These are phyloP conservation scores for Heimioporus punctisporus DNA, from an alignment of 1,284 basidiomycete genomes.

Conservation along the genomic window DNA sequence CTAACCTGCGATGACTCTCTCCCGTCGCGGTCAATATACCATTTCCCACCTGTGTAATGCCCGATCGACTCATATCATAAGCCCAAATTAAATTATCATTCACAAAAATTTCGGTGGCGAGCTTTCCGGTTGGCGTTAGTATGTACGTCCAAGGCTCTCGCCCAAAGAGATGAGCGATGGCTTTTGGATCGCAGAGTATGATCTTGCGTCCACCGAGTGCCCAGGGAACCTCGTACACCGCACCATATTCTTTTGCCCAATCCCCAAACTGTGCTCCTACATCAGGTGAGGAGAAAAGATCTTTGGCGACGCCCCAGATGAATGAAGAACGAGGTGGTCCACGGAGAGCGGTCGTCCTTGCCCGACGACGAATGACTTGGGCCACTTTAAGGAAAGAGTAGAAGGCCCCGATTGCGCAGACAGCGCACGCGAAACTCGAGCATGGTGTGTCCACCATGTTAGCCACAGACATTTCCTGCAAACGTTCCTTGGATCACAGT, in stretches of 20 bases:
- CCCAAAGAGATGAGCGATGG: constrained; percentile 51
- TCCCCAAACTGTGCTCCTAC: not conserved
- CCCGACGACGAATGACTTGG: not conserved
- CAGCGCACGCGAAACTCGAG: too few relatives aligned
- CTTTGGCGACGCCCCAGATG: not conserved
- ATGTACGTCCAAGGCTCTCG: constrained; percentile 43
- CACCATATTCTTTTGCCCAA: constrained; percentile 47
- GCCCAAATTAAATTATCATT: constrained; percentile 11
- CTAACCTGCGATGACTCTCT: constrained; percentile 25
- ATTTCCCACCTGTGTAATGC: constrained; percentile 17
- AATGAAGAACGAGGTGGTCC: not conserved
- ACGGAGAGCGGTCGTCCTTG: not conserved
- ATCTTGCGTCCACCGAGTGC: constrained; percentile 42
- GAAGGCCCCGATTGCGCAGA: not conserved
- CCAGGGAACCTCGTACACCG: constrained; percentile 44
- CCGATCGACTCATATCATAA: not conserved
- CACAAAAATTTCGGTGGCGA: constrained; percentile 10
- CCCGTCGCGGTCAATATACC: constrained; percentile 20
- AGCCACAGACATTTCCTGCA: too few relatives aligned
- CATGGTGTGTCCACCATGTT: too few relatives aligned
- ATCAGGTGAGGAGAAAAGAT: not conserved
- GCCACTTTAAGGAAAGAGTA: not conserved
- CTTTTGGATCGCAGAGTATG: constrained; percentile 56
- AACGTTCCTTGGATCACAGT: too few relatives aligned
- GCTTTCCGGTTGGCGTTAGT: not conserved